Conservation (phyloP, 1,139 yeast species). For the Saccharomyces pastorianus region DNA sequence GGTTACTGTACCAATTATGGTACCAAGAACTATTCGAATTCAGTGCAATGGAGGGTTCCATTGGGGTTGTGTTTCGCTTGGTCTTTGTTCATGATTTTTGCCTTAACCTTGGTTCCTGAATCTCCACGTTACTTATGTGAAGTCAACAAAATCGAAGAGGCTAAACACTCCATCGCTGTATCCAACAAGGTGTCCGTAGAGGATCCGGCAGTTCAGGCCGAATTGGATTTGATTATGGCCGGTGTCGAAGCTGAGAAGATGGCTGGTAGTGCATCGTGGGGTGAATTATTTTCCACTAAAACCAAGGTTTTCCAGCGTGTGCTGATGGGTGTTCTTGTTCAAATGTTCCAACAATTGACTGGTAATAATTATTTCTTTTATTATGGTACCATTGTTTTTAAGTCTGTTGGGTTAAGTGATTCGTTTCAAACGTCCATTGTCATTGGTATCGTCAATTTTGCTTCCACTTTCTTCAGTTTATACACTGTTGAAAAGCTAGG, state of each 20-base stretch:
- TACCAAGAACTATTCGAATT: constrained; percentile 37
- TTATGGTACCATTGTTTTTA: constrained; percentile 61
- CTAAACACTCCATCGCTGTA: constrained; percentile 40
- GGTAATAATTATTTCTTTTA: constrained; percentile 69
- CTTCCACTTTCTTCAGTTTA: constrained; percentile 56
- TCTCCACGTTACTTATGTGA: constrained; percentile 63
- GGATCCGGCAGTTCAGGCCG: constrained; percentile 42
- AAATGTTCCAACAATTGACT: constrained; percentile 63
- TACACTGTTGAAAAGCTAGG: constrained; percentile 56
- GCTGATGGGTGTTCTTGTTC: constrained; percentile 51
- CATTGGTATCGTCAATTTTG: constrained; percentile 63
- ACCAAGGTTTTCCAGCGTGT: constrained; percentile 48
- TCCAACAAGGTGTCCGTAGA: constrained; percentile 38
- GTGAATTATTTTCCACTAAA: constrained; percentile 28
- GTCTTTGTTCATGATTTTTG: constrained; percentile 36
- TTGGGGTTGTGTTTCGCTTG: constrained; percentile 41
- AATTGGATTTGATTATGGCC: constrained; percentile 50
- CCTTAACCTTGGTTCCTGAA: constrained; percentile 63
- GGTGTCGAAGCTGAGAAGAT: constrained; percentile 44
- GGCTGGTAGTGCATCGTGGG: constrained; percentile 31
- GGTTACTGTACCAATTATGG: constrained; percentile 54
- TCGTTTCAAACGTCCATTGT: constrained; percentile 63
- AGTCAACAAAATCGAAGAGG: constrained; percentile 44
- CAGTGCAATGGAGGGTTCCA: constrained; percentile 54
- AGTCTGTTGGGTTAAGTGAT: constrained; percentile 58